A percentile compares a stretch with the other conserved stretches of the same genome.
phyloP scores from a whole-genome alignment of 768 basidiomycete species.

The Asterophora lycoperdoides region DNA sequence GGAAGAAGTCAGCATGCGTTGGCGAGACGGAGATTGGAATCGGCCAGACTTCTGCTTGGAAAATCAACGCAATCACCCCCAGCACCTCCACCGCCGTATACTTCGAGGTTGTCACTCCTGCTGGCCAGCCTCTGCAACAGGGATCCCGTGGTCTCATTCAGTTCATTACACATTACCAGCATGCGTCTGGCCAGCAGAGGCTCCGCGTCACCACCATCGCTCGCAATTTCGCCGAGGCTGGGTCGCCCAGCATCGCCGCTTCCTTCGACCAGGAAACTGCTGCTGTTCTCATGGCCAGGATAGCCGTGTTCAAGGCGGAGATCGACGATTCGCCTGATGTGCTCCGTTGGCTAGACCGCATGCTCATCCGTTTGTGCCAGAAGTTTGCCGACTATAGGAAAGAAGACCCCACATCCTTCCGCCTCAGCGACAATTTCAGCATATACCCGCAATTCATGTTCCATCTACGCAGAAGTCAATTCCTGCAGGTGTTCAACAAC shows the following conservation, averaged over 20 bases:
- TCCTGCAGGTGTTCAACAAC: constrained; percentile 99
- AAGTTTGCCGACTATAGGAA: constrained; percentile 99
- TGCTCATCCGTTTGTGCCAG: constrained; percentile 97
- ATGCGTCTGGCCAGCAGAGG: constrained; percentile 91
- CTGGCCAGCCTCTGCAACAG: constrained; percentile 85
- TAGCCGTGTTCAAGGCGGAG: constrained; percentile 99
- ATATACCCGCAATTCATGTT: constrained; percentile 99
- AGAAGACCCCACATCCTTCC: constrained; percentile 93
- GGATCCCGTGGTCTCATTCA: constrained; percentile 94
- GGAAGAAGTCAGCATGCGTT: constrained; percentile 93
- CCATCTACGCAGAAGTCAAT: constrained; percentile 94
- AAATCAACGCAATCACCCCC: constrained; percentile 86
- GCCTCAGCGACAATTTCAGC: constrained; percentile 91
- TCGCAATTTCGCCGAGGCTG: constrained; percentile 95
- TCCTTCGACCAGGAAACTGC: constrained; percentile 98
- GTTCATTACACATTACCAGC: constrained; percentile 98
- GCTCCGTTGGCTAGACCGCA: constrained; percentile 93
- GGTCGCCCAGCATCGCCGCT: constrained; percentile 87
- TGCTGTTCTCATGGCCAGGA: constrained; percentile 96
- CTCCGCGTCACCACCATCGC: constrained; percentile 98
- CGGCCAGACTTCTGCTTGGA: constrained; percentile 98
- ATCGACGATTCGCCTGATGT: constrained; percentile 98
- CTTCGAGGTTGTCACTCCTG: constrained; percentile 97
- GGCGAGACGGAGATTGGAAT: constrained; percentile 99
- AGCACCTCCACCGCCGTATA: constrained; percentile 88